Base-by-base conservation (phyloP, 495 filamentous ascomycete genomes). In the Delitschia confertaspora region DNA sequence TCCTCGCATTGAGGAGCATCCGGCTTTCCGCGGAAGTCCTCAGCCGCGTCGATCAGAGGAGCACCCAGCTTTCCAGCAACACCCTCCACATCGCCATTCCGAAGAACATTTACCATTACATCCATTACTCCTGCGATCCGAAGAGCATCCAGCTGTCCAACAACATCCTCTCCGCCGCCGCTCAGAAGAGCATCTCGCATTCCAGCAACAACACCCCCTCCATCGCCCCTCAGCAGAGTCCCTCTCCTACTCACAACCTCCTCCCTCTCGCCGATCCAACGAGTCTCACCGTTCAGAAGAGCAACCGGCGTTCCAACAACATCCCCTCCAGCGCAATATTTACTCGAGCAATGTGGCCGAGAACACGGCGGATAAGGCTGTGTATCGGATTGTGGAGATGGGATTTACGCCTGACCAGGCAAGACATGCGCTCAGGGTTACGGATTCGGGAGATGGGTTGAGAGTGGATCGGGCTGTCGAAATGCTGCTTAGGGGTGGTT, bases 381-480 rank as follows among this genome's bases (percentile, higher is more conserved):
- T 68, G 24, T 57, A 50, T 38, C 53, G 54, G 17, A 64, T 68
- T 20, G 60, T 65, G 3, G 65, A 62, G 18, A 68, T 68, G 65
- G 65, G 65, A 0, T 68, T 67, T 38, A 60, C 62, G 9, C 42
- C 52, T 10, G 60, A 56, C 16, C 44, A 65, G 42, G 65, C 65
- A n/a, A 38, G 51, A 29, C 19, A 50, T 8, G 65, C 65, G 25
- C 55, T 68, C 0, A 20, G 51, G 17, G 53, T 56, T 44, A 67
- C 64, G 17, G 64, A 67, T 45, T 49, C 60, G 38, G 61, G 63
- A 3, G 60, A 63, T 45, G 61, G 61, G n/a, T 38, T 67, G 38
- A 36, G 63, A 17, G 55, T 68, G 7, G 62, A 65, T 45, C 53
- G 59, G 29, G 65, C 65, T 5, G 61, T 68, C 19, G 64, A 67